Base-by-base conservation (phyloP, 2,329 filamentous ascomycete genomes). In the Nothomitra cinnamomea region DNA sequence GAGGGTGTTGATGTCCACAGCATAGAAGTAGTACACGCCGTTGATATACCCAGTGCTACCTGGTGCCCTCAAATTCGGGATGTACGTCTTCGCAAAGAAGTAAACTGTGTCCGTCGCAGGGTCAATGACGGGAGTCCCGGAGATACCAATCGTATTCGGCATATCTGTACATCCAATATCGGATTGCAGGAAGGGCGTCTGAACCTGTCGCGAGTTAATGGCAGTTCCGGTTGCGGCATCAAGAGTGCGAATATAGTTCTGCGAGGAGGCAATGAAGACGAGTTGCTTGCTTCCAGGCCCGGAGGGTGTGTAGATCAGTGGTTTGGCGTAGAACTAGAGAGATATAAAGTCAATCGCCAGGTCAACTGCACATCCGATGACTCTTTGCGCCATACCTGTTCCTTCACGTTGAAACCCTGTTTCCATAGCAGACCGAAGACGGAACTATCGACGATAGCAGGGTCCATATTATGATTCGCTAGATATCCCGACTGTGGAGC, bases 161-260 rank as follows among this genome's bases (percentile, higher is more conserved):
- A 76, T 70, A 54, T 75, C 73, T 28, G 67, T 67, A 56, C 73
- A 77, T 8, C 70, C 67, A 40, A 76, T 63, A 54, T 77, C 74
- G 3, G 68, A 67, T 8, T 72, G 67, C 25, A 74, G 61, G 57
- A 76, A 76, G 1, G 74, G 74, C n/a, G 72, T 68, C 51, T 70
- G 61, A 7, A 72, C 61, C 36, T 65, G 65, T 7, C 69, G 64
- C 47, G 62, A 61, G 19, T 62, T 63, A 42, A 72, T 53, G 2
- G 68, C 55, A 13, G 60, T 63, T n/a, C 70, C 70, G 28, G 67
- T 70, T 28, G 66, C 64, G n/a, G 67, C 67, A 60, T 71, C 65
- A 8, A 72, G 57, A 8, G 66, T 67, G 41, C 68, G 65, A 53
- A 71, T 62, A 28, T 63, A 62, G 52, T 70, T 70, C 60, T 66